These are phyloP conservation scores for Tilletia setariae DNA, from an alignment of 1,284 basidiomycete genomes.

Conservation along the genomic window DNA sequence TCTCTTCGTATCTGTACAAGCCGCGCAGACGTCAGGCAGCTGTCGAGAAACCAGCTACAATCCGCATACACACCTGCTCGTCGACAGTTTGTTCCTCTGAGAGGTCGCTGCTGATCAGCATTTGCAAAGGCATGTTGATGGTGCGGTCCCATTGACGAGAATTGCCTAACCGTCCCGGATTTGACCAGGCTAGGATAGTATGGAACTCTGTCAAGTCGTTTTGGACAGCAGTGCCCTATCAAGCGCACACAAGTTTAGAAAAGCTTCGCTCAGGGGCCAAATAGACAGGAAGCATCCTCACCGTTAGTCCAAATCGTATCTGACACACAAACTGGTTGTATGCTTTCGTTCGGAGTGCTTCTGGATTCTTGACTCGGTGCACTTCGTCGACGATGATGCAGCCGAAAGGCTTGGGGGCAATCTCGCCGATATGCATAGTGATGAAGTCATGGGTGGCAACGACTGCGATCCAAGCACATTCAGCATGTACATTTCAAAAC, in stretches of 20 bases:
- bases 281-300: conserved; percentile 60
- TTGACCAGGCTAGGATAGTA: conserved; percentile 71
- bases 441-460: conserved; percentile 28
- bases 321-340: conserved; percentile 65
- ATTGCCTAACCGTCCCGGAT: conserved; percentile 67
- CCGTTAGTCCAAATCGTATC: conserved; percentile 71
- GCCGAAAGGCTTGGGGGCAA: conserved; percentile 61
- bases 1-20: conserved; percentile 35
- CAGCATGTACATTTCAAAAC: not conserved
- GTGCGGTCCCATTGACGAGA: conserved; percentile 68
- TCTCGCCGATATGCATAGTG: conserved; percentile 62
- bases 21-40: not conserved
- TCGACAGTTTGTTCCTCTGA: not conserved
- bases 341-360: conserved; percentile 64
- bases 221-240: conserved; percentile 5
- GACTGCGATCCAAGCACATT: conserved; percentile 13
- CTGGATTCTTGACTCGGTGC: conserved; percentile 72
- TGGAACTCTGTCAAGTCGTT: conserved; percentile 10
- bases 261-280: conserved; percentile 22
- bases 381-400: conserved; percentile 70
- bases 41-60: not conserved
- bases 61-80: not conserved
- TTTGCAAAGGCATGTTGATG: conserved; percentile 60
- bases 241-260: conserved; percentile 17
- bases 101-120: not conserved